Percentiles rank a stretch among this genome's conserved stretches.
Conservation (phyloP, 78 protist genomes). For the Guillardia theta region DNA sequence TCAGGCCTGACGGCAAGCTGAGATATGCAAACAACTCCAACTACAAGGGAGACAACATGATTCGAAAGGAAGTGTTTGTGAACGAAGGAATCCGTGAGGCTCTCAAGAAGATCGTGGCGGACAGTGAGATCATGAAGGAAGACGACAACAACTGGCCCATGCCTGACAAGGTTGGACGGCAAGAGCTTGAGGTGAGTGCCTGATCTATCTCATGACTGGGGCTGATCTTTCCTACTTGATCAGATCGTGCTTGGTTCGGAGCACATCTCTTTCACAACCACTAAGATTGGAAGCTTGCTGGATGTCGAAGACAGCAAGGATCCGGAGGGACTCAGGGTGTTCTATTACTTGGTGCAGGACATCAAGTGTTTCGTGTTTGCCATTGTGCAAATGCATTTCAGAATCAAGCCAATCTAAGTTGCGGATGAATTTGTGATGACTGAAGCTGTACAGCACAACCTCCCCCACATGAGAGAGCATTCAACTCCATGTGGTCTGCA, state of each 20-base stretch:
- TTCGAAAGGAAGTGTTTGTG: constrained; percentile 86
- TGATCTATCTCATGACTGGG: too few species aligned
- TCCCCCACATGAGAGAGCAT: too few species aligned
- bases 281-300: constrained; percentile 82
- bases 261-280: constrained; percentile 93
- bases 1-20: constrained; percentile 71
- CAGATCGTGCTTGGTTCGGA: constrained; percentile 85
- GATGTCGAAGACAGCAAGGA: constrained; percentile 85
- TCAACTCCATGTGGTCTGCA: too few species aligned
- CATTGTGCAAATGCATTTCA: constrained; percentile 92
- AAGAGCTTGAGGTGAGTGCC: constrained; percentile 50
- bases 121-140: constrained; percentile 88
- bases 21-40: constrained; percentile 97
- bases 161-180: constrained; percentile 92
- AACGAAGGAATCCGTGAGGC: constrained; percentile 72
- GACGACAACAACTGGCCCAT: constrained; percentile 95
- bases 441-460: too few species aligned
- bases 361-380: constrained; percentile 92
- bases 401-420: constrained; percentile 46
- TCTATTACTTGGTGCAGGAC: constrained; percentile 95
- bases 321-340: constrained; percentile 93
- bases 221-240: too few species aligned
- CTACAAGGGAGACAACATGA: constrained; percentile 88
- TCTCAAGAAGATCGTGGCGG: constrained; percentile 83
- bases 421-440: too few species aligned